Percentiles rank a stretch among this genome's conserved stretches.
Evolutionary conservation across 2,329 filamentous ascomycete species (phyloP).

Genomic region (Pseudogymnoascus sp.): DNA sequence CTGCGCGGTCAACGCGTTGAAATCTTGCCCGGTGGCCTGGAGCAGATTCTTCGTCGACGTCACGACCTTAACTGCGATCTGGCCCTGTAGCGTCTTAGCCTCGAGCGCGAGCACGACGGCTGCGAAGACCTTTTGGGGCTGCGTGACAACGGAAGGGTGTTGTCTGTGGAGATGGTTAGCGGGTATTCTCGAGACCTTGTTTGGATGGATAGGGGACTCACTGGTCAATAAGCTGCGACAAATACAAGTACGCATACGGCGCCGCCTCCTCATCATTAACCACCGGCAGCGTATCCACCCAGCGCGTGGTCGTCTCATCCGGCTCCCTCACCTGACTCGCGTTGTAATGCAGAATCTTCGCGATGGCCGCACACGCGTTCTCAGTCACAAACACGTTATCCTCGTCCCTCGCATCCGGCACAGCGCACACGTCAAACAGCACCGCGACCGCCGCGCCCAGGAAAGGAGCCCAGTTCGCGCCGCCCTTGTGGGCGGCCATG

Average conservation of each 20-base stretch:
- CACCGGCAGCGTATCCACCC: conserved; percentile 86
- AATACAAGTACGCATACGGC: conserved; percentile 88
- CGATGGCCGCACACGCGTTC: conserved; percentile 92
- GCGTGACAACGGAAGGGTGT: conserved; percentile 71
- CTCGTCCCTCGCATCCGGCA: conserved; percentile 75
- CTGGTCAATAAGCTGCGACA: conserved; percentile 88
- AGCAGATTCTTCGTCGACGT: conserved; percentile 71
- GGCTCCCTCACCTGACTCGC: conserved; percentile 64
- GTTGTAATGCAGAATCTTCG: conserved; percentile 94
- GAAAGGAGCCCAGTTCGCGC: conserved; percentile 79
- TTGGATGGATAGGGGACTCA: conserved; percentile 44
- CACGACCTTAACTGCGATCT: conserved; percentile 70
- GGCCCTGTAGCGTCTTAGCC: conserved; percentile 79
- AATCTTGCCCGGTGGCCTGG: conserved; percentile 63
- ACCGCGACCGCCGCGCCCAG: conserved; percentile 69
- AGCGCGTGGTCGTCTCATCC: conserved; percentile 70
- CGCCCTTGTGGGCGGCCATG: conserved; percentile 88
- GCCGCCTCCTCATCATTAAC: conserved; percentile 95
- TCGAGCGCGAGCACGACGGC: conserved; percentile 84
- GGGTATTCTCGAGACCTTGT: conserved; percentile 15
- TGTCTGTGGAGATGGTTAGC: conserved; percentile 50
- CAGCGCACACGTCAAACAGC: conserved; percentile 76
- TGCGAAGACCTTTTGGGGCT: conserved; percentile 74
- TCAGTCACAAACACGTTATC: conserved; percentile 97
- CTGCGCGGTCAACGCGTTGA: conserved; percentile 64